Conservation (phyloP, 306 rosid genomes). For the Quercus mongolica region DNA sequence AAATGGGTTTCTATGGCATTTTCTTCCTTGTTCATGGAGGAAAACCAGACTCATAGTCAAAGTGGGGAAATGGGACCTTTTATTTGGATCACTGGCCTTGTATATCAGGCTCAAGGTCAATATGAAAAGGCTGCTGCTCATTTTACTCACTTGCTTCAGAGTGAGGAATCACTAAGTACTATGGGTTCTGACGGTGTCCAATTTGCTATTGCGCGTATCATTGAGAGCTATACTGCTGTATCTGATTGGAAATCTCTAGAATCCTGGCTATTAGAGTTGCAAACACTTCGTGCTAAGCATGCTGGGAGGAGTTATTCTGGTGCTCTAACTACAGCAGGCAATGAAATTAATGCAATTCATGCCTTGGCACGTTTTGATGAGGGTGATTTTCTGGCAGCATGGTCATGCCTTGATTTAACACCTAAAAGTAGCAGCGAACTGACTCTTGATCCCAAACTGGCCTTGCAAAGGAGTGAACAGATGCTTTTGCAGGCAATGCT, state of each 20-base stretch:
- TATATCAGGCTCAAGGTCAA: conserved; percentile 81
- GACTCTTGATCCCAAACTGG: conserved; percentile 88
- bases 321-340: conserved; percentile 89
- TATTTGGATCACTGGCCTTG: conserved; percentile 86
- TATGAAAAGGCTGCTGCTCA: conserved; percentile 91
- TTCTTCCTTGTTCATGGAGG: conserved; percentile 68
- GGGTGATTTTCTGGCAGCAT: conserved; percentile 80
- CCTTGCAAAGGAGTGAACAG: conserved; percentile 97
- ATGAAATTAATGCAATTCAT: conserved; percentile 91
- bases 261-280: conserved; percentile 85
- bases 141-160: conserved; percentile 73
- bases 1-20: conserved; percentile 73
- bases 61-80: conserved; percentile 46
- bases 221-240: conserved; percentile 84
- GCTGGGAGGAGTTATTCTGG: conserved; percentile 89
- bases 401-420: conserved; percentile 94
- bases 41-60: conserved; percentile 47
- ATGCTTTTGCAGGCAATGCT: conserved; percentile 95
- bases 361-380: conserved; percentile 90
- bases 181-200: conserved; percentile 94
- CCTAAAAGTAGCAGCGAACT: conserved; percentile 95
- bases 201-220: conserved; percentile 79
- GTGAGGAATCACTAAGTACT: conserved; percentile 71
- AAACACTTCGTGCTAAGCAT: conserved; percentile 87
- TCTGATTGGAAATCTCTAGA: conserved; percentile 95